These are phyloP conservation scores for Leptomonas pyrrhocoris DNA, from an alignment of 208 protist genomes.

Conservation along the genomic window DNA sequence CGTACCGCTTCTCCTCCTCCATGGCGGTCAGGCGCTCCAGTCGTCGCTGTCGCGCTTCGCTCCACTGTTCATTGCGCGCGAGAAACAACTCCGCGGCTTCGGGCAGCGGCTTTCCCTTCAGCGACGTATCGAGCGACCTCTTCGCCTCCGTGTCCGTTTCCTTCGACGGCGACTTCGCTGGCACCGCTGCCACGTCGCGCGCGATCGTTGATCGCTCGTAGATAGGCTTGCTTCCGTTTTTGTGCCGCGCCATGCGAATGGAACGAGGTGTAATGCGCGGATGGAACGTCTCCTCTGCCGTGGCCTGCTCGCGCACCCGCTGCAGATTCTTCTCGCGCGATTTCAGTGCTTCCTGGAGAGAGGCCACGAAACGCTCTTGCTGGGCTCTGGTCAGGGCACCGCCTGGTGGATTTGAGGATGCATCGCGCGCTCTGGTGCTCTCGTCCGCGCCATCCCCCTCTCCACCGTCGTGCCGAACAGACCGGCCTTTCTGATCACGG, in stretches of 20 bases:
- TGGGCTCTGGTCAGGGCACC: background rate
- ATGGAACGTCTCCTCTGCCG: conserved; percentile 40
- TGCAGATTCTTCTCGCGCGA: conserved; percentile 30
- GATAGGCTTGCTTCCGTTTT: conserved; percentile 40
- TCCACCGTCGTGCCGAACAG: conserved; percentile 1
- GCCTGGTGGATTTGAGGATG: background rate
- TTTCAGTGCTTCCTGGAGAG: conserved; percentile 31
- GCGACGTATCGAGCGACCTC: background rate
- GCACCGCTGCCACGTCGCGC: conserved; percentile 8
- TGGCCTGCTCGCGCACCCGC: conserved; percentile 23
- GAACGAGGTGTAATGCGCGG: conserved; percentile 38
- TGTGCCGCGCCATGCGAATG: conserved; percentile 33
- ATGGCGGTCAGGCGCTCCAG: conserved; percentile 20
- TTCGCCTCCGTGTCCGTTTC: background rate
- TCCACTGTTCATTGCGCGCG: conserved; percentile 48
- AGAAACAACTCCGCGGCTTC: conserved; percentile 34
- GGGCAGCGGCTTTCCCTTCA: conserved; percentile 15
- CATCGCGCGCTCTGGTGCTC: background rate
- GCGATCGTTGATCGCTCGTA: conserved; percentile 35
- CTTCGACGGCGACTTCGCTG: conserved; percentile 1
- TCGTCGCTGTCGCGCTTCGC: conserved; percentile 30
- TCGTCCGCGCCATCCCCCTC: background rate
- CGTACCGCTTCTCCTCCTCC: conserved; percentile 24
- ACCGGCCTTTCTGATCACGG: conserved; percentile 21
- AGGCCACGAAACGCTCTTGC: conserved; percentile 31